Conservation (phyloP, 805 yeast species). For the Alloascoidea africana region DNA sequence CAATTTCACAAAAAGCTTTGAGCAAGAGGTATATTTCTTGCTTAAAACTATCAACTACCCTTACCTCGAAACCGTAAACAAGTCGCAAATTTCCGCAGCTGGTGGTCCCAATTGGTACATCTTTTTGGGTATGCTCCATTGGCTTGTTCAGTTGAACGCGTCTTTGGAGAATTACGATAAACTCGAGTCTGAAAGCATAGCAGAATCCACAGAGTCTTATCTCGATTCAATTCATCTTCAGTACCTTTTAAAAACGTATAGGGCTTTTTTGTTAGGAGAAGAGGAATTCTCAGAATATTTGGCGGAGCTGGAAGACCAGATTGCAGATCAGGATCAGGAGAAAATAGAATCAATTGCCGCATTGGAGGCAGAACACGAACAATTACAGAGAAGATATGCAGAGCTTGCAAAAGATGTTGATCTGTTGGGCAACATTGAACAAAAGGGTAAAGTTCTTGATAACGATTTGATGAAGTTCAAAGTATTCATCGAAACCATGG, state of each 20-base stretch:
- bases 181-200: constrained; percentile 17
- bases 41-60: constrained; percentile 63
- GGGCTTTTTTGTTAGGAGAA: constrained; percentile 44
- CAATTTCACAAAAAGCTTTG: constrained; percentile 50
- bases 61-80: constrained; percentile 61
- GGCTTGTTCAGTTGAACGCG: constrained; percentile 51
- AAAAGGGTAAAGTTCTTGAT: constrained; percentile 47
- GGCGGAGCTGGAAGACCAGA: constrained; percentile 39
- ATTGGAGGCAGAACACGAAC: constrained; percentile 24
- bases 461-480: constrained; percentile 56
- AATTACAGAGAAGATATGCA: constrained; percentile 23
- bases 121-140: constrained; percentile 67
- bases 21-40: constrained; percentile 57
- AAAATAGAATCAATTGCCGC: constrained; percentile 30
- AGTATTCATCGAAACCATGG: constrained; percentile 56
- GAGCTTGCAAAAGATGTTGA: constrained; percentile 28
- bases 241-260: constrained; percentile 54
- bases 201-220: constrained; percentile 23
- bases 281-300: constrained; percentile 44
- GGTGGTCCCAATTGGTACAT: constrained; percentile 79
- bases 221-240: constrained; percentile 37
- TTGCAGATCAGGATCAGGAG: constrained; percentile 32
- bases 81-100: constrained; percentile 79
- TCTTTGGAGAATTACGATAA: constrained; percentile 25
- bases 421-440: constrained; percentile 33